Conservation (phyloP, 2,329 filamentous ascomycete genomes). For the Cadophora luteo-olivacea region DNA sequence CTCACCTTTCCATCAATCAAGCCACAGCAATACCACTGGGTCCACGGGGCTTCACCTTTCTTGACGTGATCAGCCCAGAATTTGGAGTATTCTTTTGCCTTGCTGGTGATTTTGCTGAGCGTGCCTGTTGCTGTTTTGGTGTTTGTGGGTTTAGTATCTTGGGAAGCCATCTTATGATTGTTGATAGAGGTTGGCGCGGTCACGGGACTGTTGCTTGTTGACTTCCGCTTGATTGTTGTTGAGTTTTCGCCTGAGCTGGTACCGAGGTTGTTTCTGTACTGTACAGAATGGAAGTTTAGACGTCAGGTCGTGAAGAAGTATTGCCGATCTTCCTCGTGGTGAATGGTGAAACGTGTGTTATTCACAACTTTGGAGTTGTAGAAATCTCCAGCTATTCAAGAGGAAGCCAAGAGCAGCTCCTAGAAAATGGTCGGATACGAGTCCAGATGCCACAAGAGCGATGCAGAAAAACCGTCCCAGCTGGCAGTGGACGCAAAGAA, state of each 20-base stretch:
- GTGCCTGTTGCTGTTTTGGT: slow-evolving; percentile 6
- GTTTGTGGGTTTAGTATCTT: not conserved
- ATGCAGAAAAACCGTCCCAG: not conserved
- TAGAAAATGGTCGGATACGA: not conserved
- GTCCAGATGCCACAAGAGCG: not conserved
- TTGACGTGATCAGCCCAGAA: slow-evolving; percentile 30
- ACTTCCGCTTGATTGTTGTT: not conserved
- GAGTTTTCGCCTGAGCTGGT: not conserved
- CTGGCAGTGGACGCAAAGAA: not conserved
- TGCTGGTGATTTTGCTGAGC: slow-evolving; percentile 16
- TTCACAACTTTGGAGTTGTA: not conserved
- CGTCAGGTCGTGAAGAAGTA: too few relatives aligned
- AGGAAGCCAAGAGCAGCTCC: not conserved
- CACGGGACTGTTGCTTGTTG: not conserved
- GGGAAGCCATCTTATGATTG: not conserved
- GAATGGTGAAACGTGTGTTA: not conserved
- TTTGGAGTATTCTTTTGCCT: slow-evolving; percentile 23
- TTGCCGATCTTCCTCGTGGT: not conserved
- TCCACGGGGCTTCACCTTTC: slow-evolving; percentile 34
- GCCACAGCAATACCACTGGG: slow-evolving; percentile 35
- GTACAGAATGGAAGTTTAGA: too few relatives aligned
- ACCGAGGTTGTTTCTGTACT: not conserved
- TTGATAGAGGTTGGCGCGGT: not conserved
- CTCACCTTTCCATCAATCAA: slow-evolving; percentile 25
- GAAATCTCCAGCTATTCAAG: not conserved